Base-by-base conservation (phyloP, 2,329 filamentous ascomycete genomes). In the Apiospora rasikravindrae region DNA sequence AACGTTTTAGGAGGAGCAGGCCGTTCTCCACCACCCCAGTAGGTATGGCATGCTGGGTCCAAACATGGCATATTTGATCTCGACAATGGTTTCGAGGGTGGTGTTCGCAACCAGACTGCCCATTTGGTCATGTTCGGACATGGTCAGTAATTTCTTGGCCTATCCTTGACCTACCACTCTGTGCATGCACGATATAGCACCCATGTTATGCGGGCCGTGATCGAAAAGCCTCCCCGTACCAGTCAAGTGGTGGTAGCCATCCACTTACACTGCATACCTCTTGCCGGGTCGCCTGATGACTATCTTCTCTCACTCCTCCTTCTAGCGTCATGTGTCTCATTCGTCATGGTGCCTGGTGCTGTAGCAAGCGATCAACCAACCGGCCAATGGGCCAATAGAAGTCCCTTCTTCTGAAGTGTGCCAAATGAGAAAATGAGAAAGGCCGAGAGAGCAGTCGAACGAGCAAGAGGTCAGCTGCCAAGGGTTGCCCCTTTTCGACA, bases 141-240 rank as follows among this genome's bases (percentile, higher is more conserved):
- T 64, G 33, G 40, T 64, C 33, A 33, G 33, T 64, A 64, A 64
- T 64, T 64, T 64, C 29, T 40, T 64, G 33, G 40, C 57, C 29
- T n/a, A 16, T 37, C 33, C 57, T 13, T 42, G 33, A 37, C 8
- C 33, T 37, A 37, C 33, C 8, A 40, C 10, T 13, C 29, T 40
- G 33, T 40, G 19, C 19, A n/a, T 64, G 57, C 57, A 40, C 8
- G 57, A 13, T 64, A 6, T n/a, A 40, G 57, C 33, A 40, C 33
- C 8, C 33, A 37, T 37, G 57, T 40, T 22, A 64, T 64, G 57
- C 29, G 57, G 19, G 57, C 22, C 33, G 29, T 22, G 57, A 40
- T 64, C 57, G 22, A 40, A 33, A 64, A 64, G 33, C 57, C 33
- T 61, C 29, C 7, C 33, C 33, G n/a, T 11, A 8, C 33, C 33